Percentiles rank a stretch among this genome's conserved stretches.
phyloP scores from a whole-genome alignment of 345 rosid genomes.

The Citropsis articulata region DNA sequence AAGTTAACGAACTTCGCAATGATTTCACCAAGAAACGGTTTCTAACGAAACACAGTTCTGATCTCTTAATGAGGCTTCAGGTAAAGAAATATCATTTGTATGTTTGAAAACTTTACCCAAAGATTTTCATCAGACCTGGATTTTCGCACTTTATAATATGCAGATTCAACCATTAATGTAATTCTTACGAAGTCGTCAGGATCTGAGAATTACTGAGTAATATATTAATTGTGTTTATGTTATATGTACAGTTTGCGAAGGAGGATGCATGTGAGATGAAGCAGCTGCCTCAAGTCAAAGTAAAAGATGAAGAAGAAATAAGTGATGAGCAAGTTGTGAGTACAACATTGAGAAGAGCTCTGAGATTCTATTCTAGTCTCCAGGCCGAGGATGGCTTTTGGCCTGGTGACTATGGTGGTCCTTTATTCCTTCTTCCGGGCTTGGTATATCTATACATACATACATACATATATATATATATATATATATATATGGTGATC shows the following conservation, averaged over 20 bases:
- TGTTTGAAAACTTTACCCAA: too few relatives aligned
- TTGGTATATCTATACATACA: conserved; percentile 32
- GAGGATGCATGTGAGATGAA: conserved; percentile 22
- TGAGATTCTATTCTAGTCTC: conserved; percentile 51
- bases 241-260: conserved; percentile 31
- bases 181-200: too few relatives aligned
- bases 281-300: not conserved
- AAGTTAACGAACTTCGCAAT: conserved; percentile 25
- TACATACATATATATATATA: not conserved
- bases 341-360: conserved; percentile 33
- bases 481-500: not conserved
- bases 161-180: too few relatives aligned
- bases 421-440: conserved; percentile 67
- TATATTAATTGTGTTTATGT: too few relatives aligned
- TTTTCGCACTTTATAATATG: too few relatives aligned
- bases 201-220: too few relatives aligned
- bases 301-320: conserved; percentile 24
- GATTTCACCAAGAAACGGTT: conserved; percentile 36
- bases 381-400: conserved; percentile 70
- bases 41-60: conserved; percentile 46
- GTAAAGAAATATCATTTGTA: conserved; percentile 11
- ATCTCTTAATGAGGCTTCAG: conserved; percentile 52
- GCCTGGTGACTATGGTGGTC: conserved; percentile 88
- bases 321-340: conserved; percentile 30
- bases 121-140: too few relatives aligned